Percentiles rank a stretch among this genome's conserved stretches.
Evolutionary conservation across 768 basidiomycete genomes (phyloP).

Genomic region (Sarcodon aspratus): DNA sequence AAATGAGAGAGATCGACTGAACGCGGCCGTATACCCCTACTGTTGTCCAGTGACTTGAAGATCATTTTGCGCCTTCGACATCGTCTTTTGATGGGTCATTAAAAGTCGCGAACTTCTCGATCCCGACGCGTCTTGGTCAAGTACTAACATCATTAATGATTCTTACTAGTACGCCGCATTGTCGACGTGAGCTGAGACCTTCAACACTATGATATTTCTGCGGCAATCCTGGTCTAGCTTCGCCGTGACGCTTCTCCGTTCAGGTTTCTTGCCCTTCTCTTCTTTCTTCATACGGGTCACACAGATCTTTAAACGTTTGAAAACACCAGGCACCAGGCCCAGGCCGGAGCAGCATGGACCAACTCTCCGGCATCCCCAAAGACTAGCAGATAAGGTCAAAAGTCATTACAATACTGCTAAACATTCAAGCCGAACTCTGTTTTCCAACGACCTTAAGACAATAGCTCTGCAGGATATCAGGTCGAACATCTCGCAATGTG

Average conservation of each 20-base stretch:
- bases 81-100: too few species aligned
- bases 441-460: background rate
- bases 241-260: too few species aligned
- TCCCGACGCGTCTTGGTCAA: too few species aligned
- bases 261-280: too few species aligned
- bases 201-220: too few species aligned
- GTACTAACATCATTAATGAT: too few species aligned
- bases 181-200: too few species aligned
- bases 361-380: background rate
- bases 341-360: background rate
- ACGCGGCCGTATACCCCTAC: background rate
- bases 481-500: background rate
- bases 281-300: slow-evolving; percentile 2
- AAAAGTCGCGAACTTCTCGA: too few species aligned
- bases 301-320: slow-evolving; percentile 1
- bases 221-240: too few species aligned
- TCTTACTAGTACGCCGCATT: too few species aligned
- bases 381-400: slow-evolving; percentile 2
- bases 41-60: background rate
- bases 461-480: background rate
- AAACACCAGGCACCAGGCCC: background rate
- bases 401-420: background rate
- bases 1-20: background rate
- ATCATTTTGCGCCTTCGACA: too few species aligned
- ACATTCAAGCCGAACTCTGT: background rate